Evolutionary conservation across 2,329 filamentous ascomycete genomes (phyloP).

Genomic region (Colletotrichum euphorbiae): DNA sequence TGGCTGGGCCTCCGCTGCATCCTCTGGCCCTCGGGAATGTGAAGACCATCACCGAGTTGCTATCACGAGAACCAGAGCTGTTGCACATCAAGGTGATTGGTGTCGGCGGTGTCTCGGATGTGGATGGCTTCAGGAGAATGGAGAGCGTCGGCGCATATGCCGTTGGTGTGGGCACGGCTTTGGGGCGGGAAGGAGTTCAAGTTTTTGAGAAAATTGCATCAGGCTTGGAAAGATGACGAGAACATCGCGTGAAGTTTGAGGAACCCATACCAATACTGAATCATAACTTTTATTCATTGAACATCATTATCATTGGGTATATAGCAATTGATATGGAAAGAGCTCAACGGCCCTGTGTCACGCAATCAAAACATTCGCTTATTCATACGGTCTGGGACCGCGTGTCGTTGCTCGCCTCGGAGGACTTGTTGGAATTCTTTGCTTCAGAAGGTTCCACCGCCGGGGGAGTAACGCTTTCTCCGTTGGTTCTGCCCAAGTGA

Average conservation of each 20-base stretch:
- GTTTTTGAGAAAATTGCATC: constrained; percentile 71
- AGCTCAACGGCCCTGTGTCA: constrained; percentile 13
- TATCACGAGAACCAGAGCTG: constrained; percentile 63
- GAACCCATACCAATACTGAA: background rate
- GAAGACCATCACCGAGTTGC: constrained; percentile 68
- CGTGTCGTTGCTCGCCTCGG: constrained; percentile 31
- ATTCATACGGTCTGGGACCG: constrained; percentile 32
- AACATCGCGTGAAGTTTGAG: background rate
- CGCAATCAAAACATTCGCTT: constrained; percentile 17
- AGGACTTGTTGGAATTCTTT: constrained; percentile 33
- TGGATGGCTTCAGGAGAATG: constrained; percentile 73
- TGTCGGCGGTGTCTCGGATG: constrained; percentile 77
- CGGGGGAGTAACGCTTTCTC: constrained; percentile 34
- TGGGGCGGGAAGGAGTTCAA: constrained; percentile 71
- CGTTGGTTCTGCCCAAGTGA: constrained; percentile 28
- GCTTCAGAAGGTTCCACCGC: constrained; percentile 34
- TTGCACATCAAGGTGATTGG: constrained; percentile 74
- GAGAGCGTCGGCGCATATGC: constrained; percentile 71
- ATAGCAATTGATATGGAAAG: constrained; percentile 37
- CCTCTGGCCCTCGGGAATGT: constrained; percentile 82
- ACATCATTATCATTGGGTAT: constrained; percentile 39
- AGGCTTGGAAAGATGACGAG: background rate
- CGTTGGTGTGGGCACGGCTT: constrained; percentile 76
- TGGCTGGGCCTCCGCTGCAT: constrained; percentile 79
- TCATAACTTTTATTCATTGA: constrained; percentile 26